Percentiles rank a stretch among this genome's conserved stretches.
Conservation (phyloP, 2,329 filamentous ascomycete genomes). For the Sporothrix dimorphospora region DNA sequence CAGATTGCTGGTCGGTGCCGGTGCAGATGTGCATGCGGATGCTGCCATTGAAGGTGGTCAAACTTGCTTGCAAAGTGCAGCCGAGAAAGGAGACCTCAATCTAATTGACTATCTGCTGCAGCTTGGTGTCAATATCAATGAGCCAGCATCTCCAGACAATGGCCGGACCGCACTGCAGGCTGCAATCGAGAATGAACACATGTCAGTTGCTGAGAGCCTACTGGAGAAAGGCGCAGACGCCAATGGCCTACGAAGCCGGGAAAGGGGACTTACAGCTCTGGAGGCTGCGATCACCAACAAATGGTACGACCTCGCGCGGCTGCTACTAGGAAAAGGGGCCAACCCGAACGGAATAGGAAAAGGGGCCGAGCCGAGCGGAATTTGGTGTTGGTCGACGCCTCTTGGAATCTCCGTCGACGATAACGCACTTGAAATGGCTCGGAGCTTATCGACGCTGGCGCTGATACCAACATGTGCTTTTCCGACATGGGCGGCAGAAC, state of each 20-base stretch:
- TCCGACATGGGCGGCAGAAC: too few species aligned
- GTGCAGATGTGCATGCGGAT: slow-evolving; percentile 2
- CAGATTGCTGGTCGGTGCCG: slow-evolving; percentile 2
- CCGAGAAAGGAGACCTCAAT: background rate
- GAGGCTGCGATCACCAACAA: background rate
- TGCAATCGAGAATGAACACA: background rate
- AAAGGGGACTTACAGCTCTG: background rate
- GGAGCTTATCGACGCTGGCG: background rate
- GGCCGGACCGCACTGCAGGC: background rate
- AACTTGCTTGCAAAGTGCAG: slow-evolving; percentile 13
- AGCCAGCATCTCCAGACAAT: background rate
- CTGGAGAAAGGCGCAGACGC: slow-evolving; percentile 14
- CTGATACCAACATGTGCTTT: background rate
- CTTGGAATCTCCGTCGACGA: background rate
- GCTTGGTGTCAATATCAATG: background rate
- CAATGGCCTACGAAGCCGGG: background rate
- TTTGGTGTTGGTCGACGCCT: background rate
- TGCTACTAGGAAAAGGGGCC: background rate
- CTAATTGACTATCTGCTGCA: background rate
- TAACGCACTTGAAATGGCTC: background rate
- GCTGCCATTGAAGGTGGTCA: background rate
- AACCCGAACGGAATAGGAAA: slow-evolving; percentile 6
- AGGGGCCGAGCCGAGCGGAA: too few species aligned
- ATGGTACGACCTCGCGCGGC: slow-evolving; percentile 2
- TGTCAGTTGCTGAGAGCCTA: background rate